Conservation (phyloP, 2,329 filamentous ascomycete species). For the Colletotrichum paranaense region DNA sequence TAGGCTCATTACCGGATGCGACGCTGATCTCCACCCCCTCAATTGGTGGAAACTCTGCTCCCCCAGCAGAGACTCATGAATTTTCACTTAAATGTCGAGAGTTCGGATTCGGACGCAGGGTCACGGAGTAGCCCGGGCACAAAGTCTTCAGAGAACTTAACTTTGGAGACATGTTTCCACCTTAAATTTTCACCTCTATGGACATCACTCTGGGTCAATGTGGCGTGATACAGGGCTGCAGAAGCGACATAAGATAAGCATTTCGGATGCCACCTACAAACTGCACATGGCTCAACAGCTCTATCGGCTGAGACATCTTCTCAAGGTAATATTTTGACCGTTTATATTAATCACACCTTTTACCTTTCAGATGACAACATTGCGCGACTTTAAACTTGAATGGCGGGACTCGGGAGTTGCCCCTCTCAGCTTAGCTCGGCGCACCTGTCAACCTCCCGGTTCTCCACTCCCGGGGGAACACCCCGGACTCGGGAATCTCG, state of each 20-base stretch:
- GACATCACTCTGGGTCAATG: not conserved
- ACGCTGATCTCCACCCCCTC: not conserved
- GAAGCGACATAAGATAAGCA: slow-evolving; percentile 5
- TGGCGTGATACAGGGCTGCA: slow-evolving; percentile 9
- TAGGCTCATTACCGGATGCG: not conserved
- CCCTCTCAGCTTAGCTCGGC: slow-evolving; percentile 23
- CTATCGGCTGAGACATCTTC: not conserved
- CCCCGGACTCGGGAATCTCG: slow-evolving; percentile 31
- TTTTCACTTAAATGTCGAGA: not conserved
- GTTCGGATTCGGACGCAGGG: not conserved
- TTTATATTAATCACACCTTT: slow-evolving; percentile 30
- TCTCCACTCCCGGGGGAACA: slow-evolving; percentile 8
- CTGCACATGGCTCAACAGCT: not conserved
- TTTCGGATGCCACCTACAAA: not conserved
- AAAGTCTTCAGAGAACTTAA: not conserved
- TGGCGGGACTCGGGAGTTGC: not conserved
- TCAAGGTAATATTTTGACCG: not conserved
- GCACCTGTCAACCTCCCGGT: slow-evolving; percentile 11
- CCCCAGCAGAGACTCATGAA: not conserved
- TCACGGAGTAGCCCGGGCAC: not conserved
- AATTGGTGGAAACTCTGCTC: not conserved
- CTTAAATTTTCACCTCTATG: too few relatives aligned
- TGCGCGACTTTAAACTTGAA: not conserved
- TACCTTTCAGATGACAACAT: slow-evolving; percentile 14
- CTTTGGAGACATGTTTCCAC: too few relatives aligned